Evolutionary conservation across 2,329 filamentous ascomycete species (phyloP).

Genomic region (Calonectria fujianensis): DNA sequence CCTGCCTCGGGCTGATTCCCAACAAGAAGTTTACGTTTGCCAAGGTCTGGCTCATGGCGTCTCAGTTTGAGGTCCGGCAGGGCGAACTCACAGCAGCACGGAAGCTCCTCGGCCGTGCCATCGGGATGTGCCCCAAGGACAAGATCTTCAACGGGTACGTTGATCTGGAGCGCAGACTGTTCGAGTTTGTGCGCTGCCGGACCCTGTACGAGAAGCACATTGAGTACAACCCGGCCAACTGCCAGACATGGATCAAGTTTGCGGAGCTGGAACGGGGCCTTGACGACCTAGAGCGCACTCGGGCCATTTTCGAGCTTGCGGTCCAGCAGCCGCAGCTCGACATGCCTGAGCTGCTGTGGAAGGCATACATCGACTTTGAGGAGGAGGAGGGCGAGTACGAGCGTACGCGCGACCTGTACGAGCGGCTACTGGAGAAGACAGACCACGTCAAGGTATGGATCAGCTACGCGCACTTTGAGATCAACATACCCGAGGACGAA

Average conservation of each 20-base stretch:
- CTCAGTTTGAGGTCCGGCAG: constrained; percentile 94
- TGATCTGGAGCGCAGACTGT: constrained; percentile 92
- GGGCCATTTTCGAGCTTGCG: constrained; percentile 94
- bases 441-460: constrained; percentile 99
- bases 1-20: constrained; percentile 90
- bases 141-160: constrained; percentile 96
- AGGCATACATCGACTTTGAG: constrained; percentile 98
- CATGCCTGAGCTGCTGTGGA: constrained; percentile 99
- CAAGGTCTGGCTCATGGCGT: constrained; percentile 95
- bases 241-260: constrained; percentile 96
- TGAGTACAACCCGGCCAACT: constrained; percentile 92
- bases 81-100: constrained; percentile 86
- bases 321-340: constrained; percentile 89
- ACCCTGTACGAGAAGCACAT: constrained; percentile 96
- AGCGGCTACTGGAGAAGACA: constrained; percentile 94
- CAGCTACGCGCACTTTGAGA: constrained; percentile 98
- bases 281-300: constrained; percentile 90
- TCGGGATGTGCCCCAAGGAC: constrained; percentile 97
- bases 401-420: constrained; percentile 87
- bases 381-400: constrained; percentile 96
- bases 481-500: constrained; percentile 89
- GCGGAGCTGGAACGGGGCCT: constrained; percentile 93
- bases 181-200: constrained; percentile 94
- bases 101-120: constrained; percentile 91
- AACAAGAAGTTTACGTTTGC: constrained; percentile 99